Conservation (phyloP, 495 filamentous ascomycete species). For the Chaetomium tenue region DNA sequence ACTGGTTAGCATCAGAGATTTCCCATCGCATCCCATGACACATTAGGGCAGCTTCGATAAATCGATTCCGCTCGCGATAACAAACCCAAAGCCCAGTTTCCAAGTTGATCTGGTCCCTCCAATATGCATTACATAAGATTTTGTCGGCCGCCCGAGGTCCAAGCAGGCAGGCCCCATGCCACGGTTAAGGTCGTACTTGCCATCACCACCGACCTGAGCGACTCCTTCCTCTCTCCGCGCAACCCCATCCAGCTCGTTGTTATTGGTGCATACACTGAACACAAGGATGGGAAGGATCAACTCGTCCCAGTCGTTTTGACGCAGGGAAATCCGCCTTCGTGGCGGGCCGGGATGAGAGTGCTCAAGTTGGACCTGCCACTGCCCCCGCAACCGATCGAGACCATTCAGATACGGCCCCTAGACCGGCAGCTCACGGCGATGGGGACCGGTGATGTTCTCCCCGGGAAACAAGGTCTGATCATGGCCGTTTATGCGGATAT, state of each 20-base stretch:
- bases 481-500: constrained; percentile 43
- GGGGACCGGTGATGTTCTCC: constrained; percentile 33
- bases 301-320: constrained; percentile 38
- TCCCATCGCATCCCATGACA: neutral
- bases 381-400: constrained; percentile 32
- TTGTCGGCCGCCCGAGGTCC: constrained; percentile 60
- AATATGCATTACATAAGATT: constrained; percentile 75
- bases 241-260: constrained; percentile 56
- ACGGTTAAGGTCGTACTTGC: constrained; percentile 56
- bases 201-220: constrained; percentile 87
- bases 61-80: neutral
- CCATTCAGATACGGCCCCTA: constrained; percentile 40
- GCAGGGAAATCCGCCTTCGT: constrained; percentile 25
- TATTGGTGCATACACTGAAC: constrained; percentile 50
- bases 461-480: constrained; percentile 33
- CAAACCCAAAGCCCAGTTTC: neutral
- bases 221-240: constrained; percentile 72
- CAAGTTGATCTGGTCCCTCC: neutral
- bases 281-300: constrained; percentile 42
- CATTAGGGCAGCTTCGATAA: neutral
- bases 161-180: constrained; percentile 37
- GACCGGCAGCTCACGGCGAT: constrained; percentile 33
- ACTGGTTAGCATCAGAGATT: neutral
- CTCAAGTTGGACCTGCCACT: constrained; percentile 42
- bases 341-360: constrained; percentile 44